Evolutionary conservation across 208 protist genomes (phyloP).

Genomic region (Endotrypanum monterogeii): DNA sequence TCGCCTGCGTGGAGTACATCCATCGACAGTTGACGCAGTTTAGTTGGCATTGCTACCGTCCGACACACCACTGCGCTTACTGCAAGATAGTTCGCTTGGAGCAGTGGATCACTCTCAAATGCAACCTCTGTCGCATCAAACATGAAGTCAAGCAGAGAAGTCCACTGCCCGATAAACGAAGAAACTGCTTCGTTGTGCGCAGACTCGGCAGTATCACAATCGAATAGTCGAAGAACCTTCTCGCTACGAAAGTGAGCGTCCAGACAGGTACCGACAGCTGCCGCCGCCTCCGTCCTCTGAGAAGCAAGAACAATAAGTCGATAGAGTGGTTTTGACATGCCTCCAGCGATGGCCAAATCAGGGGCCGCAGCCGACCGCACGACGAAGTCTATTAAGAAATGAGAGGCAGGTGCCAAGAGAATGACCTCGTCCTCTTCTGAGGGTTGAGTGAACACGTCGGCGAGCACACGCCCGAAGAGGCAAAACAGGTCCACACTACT

Average conservation of each 20-base stretch:
- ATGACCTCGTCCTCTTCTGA: neutral
- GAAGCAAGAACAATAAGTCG: conserved; percentile 19
- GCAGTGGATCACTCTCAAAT: conserved; percentile 71
- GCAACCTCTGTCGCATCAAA: conserved; percentile 36
- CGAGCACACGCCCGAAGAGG: conserved; percentile 37
- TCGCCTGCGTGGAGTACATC: conserved; percentile 26
- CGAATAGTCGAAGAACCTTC: conserved; percentile 66
- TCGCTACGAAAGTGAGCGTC: conserved; percentile 47
- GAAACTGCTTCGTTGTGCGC: conserved; percentile 43
- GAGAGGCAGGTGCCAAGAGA: conserved; percentile 34
- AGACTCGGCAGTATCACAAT: conserved; percentile 57
- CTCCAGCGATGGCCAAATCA: conserved; percentile 29
- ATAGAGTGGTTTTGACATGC: conserved; percentile 22
- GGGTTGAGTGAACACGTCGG: conserved; percentile 23
- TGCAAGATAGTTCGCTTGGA: conserved; percentile 77
- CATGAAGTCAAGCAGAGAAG: conserved; percentile 54
- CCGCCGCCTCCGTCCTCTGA: conserved; percentile 2
- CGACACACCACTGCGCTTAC: conserved; percentile 63
- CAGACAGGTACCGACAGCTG: conserved; percentile 35
- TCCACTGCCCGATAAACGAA: conserved; percentile 42
- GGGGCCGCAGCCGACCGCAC: conserved; percentile 21
- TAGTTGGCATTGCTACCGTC: conserved; percentile 27
- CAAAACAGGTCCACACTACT: conserved; percentile 55
- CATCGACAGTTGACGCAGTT: conserved; percentile 39
- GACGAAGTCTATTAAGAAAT: conserved; percentile 46